Evolutionary conservation across 192 early-diverging fungal genomes (phyloP).

Genomic region (Glomus cerebriforme): DNA sequence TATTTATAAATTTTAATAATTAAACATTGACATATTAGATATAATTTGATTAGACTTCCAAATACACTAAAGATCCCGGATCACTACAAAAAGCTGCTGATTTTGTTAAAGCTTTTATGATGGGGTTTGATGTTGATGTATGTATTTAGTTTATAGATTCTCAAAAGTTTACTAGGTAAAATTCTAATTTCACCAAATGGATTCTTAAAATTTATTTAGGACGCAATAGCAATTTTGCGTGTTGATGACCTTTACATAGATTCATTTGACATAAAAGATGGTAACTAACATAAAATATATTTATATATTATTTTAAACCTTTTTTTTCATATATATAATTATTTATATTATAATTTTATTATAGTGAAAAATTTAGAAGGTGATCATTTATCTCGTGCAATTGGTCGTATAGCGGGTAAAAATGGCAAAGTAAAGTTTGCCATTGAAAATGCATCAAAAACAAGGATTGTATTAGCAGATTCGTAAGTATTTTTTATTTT

Average conservation of each 20-base stretch:
- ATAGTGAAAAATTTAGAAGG: constrained; percentile 87
- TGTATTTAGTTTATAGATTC: too few species aligned
- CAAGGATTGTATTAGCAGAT: constrained; percentile 95
- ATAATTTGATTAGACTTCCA: constrained; percentile 57
- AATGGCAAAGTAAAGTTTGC: constrained; percentile 97
- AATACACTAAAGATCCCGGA: constrained; percentile 83
- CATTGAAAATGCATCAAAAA: constrained; percentile 97
- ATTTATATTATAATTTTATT: too few species aligned
- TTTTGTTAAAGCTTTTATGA: constrained; percentile 90
- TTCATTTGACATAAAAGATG: constrained; percentile 97
- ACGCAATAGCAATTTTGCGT: constrained; percentile 90
- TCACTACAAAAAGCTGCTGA: constrained; percentile 96
- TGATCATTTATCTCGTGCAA: constrained; percentile 95
- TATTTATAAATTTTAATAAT: not conserved
- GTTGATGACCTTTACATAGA: constrained; percentile 97
- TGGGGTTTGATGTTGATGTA: constrained; percentile 88
- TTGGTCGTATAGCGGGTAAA: constrained; percentile 97
- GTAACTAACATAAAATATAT: not conserved
- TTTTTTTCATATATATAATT: not conserved
- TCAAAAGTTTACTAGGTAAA: too few species aligned
- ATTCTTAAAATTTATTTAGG: constrained; percentile 46
- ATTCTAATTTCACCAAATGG: not conserved
- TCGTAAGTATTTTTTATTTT: constrained; percentile 54
- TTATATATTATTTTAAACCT: not conserved
- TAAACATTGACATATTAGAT: too few species aligned